These are phyloP conservation scores for Daucus carota DNA, from an alignment of 129 eudicot species.

Conservation along the genomic window DH1_v3.0 NC_030382.2:53608501-53609000, in stretches of 20 bases:
- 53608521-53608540: neutral
- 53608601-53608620: too few species aligned
- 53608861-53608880: neutral
- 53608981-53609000: too few species aligned
- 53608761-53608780: neutral
- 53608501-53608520: neutral
- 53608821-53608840: neutral
- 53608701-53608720: neutral
- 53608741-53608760: neutral
- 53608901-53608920: neutral
- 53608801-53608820: too few species aligned
- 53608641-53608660: neutral
- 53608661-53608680: neutral
- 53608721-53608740: neutral
- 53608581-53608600: constrained; percentile 2
- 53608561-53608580: too few species aligned
- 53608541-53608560: neutral
- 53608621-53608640: neutral
- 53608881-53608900: neutral
- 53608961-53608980: too few species aligned
- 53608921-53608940: too few species aligned
- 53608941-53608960: too few species aligned
- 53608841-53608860: neutral
- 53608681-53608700: neutral
- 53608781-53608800: too few species aligned